Evolutionary conservation across 345 rosid species (phyloP).

Genomic region (Lumnitzera racemosa): DNA sequence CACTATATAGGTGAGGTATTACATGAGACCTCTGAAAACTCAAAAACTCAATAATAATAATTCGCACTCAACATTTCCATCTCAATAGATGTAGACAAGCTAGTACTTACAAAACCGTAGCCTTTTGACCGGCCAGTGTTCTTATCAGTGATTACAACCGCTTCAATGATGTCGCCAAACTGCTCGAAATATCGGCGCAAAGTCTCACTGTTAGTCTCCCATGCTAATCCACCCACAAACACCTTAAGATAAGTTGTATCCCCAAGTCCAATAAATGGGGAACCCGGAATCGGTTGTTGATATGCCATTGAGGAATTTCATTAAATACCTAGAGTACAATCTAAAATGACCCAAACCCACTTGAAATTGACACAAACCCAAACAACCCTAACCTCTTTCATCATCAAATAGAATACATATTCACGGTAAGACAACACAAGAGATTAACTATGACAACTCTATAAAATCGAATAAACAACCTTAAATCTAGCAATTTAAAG

Average conservation of each 20-base stretch:
- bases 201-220: constrained; percentile 32
- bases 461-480: background rate
- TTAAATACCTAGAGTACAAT: background rate
- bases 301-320: constrained; percentile 10
- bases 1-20: too few relatives aligned
- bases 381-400: constrained; percentile 1
- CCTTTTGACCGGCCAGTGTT: constrained; percentile 37
- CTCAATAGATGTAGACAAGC: background rate
- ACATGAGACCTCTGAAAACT: background rate
- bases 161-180: constrained; percentile 36
- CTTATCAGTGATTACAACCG: constrained; percentile 36
- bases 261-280: constrained; percentile 14
- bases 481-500: background rate
- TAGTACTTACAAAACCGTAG: constrained; percentile 30
- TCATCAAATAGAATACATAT: constrained; percentile 1
- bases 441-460: too few relatives aligned
- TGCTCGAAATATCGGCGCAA: constrained; percentile 28
- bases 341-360: constrained; percentile 1
- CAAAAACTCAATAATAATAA: background rate
- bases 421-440: too few relatives aligned
- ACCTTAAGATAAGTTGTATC: constrained; percentile 29
- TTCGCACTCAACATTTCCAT: background rate
- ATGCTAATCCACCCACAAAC: constrained; percentile 37
- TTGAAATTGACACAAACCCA: constrained; percentile 3
- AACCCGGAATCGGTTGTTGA: constrained; percentile 11